These are phyloP conservation scores for Diplodia corticola DNA, from an alignment of 2,329 filamentous ascomycete genomes.

Conservation along the genomic window DNA sequence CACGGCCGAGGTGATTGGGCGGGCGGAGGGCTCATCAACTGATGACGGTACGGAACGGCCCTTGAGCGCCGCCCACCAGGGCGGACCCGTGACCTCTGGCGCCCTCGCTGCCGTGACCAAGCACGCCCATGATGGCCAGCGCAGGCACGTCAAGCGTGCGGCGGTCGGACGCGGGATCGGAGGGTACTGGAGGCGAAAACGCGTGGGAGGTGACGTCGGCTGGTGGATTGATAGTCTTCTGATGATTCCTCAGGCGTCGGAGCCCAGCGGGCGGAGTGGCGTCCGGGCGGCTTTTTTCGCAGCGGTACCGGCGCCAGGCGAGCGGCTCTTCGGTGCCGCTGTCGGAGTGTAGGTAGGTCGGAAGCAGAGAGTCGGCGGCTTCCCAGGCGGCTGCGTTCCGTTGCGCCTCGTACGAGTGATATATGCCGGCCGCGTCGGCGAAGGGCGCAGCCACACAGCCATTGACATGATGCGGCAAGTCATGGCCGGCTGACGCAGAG, in stretches of 20 bases:
- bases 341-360: too few species aligned
- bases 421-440: constrained; percentile 2
- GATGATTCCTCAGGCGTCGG: not conserved
- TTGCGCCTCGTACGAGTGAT: not conserved
- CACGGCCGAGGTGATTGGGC: not conserved
- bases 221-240: not conserved
- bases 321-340: not conserved
- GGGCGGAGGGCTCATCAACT: not conserved
- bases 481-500: constrained; percentile 1
- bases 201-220: constrained; percentile 5
- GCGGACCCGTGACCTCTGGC: not conserved
- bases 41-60: constrained; percentile 6
- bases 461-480: constrained; percentile 1
- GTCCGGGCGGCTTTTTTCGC: not conserved
- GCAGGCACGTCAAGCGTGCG: not conserved
- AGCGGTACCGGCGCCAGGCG: constrained; percentile 4
- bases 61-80: not conserved
- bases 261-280: not conserved
- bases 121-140: not conserved
- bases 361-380: too few species aligned
- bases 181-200: not conserved
- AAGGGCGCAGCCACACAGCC: not conserved
- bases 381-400: not conserved
- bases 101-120: not conserved
- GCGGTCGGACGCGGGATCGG: not conserved